Evolutionary conservation across 805 yeast genomes (phyloP), one percentile per base, ranked within the genome.

Genomic region (Wickerhamiella nectarea): DNA sequence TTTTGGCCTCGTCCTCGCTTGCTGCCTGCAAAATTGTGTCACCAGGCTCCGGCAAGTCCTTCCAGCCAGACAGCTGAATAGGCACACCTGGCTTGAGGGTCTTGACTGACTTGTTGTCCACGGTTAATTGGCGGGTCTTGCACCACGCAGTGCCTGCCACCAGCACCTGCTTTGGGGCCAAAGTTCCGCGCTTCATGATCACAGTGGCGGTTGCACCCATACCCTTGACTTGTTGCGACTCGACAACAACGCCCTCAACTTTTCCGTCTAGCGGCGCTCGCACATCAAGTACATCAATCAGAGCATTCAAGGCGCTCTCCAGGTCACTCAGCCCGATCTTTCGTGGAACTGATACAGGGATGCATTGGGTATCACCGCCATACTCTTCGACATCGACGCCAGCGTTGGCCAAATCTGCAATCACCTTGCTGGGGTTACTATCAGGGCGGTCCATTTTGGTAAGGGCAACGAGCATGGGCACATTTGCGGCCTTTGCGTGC

Each of bases 341-440:
- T 0, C 95, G 81, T 46, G 79, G 74, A 0, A 94, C 97, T 29
- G 94, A 81, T 1, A 91, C 89, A 41, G 75, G 73, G 2, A 91
- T 85, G 0, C 83, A 79, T 57, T 86, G 96, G 4, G 86, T 78
- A 34, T 91, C 97, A 43, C 98, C 98, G 45, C 98, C 98, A 55
- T 80, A 83, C 49, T 80, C 87, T 57, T 91, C 98, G 22, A 84
- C 79, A 47, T 82, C 89, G 11, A 91, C 76, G 3, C 76, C 95
- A 46, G 82, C 67, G 0, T 72, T 65, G 1, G 93, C 75, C 46
- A 91, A 67, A 57, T 87, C 97, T 2, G 76, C 72, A 43, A 80
- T 69, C 2, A 86, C 93, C 53, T 72, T 77, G 20, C 82, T 86
- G 1, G 85, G 70, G 39, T 84, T 74, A 6, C 79, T 75, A 24